Evolutionary conservation across 2,329 filamentous ascomycete species (phyloP).

Genomic region (Claviceps africana): DNA sequence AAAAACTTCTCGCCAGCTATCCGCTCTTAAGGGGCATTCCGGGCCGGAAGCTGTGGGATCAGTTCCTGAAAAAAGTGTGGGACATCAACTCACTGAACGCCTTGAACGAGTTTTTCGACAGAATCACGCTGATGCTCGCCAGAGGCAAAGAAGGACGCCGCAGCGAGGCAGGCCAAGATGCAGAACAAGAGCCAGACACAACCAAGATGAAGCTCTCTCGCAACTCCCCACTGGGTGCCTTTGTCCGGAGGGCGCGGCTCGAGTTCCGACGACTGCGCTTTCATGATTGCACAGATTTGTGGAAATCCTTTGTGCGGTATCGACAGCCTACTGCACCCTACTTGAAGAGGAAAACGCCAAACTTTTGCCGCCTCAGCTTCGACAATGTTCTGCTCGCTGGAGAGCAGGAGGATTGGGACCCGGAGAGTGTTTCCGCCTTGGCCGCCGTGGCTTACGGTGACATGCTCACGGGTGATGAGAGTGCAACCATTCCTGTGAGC

Average conservation of each 20-base stretch:
- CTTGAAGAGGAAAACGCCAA: slow-evolving; percentile 48
- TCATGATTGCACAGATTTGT: slow-evolving; percentile 61
- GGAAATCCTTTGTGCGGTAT: slow-evolving; percentile 72
- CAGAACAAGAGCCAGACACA: slow-evolving; percentile 26
- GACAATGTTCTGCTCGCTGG: slow-evolving; percentile 40
- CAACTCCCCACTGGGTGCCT: slow-evolving; percentile 68
- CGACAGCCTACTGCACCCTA: slow-evolving; percentile 58
- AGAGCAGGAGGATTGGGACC: slow-evolving; percentile 35
- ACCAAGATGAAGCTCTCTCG: slow-evolving; percentile 48
- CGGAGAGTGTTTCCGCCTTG: slow-evolving; percentile 28
- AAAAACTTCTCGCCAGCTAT: slow-evolving; percentile 39
- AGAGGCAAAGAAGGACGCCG: slow-evolving; percentile 49
- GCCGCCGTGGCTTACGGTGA: slow-evolving; percentile 37
- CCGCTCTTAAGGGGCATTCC: slow-evolving; percentile 45
- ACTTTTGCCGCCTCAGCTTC: slow-evolving; percentile 42
- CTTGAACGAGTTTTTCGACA: slow-evolving; percentile 62
- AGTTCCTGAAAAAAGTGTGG: slow-evolving; percentile 73
- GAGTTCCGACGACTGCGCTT: slow-evolving; percentile 76
- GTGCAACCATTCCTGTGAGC: slow-evolving; percentile 41
- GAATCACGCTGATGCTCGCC: slow-evolving; percentile 41
- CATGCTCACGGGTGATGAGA: slow-evolving; percentile 31
- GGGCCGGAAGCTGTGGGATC: slow-evolving; percentile 74
- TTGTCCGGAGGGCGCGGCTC: slow-evolving; percentile 60
- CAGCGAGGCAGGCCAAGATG: slow-evolving; percentile 33
- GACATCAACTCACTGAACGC: slow-evolving; percentile 67